Percentiles rank a stretch among this genome's conserved stretches.
Conservation (phyloP, 129 eudicot genomes). For the Flaveria sonorensis region DNA sequence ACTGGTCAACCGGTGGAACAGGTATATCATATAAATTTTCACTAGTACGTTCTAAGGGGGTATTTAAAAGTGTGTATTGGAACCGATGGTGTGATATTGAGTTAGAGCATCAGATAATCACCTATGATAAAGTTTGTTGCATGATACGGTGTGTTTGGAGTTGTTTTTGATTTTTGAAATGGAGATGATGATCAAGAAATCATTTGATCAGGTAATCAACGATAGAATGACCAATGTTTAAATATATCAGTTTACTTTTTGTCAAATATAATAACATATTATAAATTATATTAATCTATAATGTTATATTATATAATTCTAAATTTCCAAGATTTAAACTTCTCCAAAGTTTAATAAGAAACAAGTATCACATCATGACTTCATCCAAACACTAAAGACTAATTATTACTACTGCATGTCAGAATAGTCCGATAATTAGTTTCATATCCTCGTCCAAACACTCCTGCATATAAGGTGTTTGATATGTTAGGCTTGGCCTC, state of each 20-base stretch:
- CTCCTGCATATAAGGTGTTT: not conserved
- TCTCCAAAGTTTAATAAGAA: not conserved
- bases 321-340: not conserved
- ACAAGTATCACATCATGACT: not conserved
- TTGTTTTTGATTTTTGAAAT: constrained; percentile 33
- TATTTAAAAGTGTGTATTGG: not conserved
- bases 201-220: not conserved
- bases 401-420: not conserved
- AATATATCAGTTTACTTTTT: not conserved
- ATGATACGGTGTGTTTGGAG: constrained; percentile 48
- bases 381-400: not conserved
- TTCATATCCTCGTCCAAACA: constrained; percentile 10
- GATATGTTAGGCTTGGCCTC: not conserved
- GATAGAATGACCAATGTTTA: not conserved
- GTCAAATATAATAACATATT: not conserved
- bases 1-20: constrained; percentile 80
- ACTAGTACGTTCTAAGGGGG: not conserved
- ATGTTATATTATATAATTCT: not conserved
- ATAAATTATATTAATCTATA: not conserved
- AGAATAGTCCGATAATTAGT: not conserved
- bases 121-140: constrained; percentile 1
- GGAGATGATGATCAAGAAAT: not conserved
- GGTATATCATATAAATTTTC: constrained; percentile 36
- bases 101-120: not conserved
- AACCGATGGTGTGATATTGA: not conserved